These are phyloP conservation scores for Nematocida major DNA, from an alignment of 371 early-diverging fungal genomes.

Conservation along the genomic window DNA sequence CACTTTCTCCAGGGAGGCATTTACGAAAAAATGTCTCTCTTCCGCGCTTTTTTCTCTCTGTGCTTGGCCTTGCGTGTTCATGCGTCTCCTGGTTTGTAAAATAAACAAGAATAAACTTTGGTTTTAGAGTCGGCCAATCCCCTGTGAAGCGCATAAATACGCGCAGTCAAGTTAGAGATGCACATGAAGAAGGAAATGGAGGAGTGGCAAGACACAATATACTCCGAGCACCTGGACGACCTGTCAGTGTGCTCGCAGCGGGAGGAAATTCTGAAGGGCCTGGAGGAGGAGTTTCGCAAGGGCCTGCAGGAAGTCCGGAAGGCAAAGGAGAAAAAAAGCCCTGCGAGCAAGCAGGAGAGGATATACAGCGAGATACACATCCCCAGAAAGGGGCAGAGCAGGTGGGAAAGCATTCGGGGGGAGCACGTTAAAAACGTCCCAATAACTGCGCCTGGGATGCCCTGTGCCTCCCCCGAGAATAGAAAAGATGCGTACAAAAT, in stretches of 20 bases:
- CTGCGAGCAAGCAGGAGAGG: not conserved
- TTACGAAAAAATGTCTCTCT: conserved; percentile 49
- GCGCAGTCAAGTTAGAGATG: not conserved
- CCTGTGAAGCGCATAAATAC: not conserved
- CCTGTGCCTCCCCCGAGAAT: not conserved
- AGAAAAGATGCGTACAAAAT: conserved; percentile 24
- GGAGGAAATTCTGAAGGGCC: conserved; percentile 37
- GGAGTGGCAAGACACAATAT: not conserved
- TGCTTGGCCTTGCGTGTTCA: not conserved
- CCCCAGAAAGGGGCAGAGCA: not conserved
- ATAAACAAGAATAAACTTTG: conserved; percentile 44
- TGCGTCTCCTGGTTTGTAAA: conserved; percentile 12
- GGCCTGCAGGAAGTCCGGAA: conserved; percentile 26
- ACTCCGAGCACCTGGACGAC: not conserved
- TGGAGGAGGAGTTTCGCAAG: conserved; percentile 39
- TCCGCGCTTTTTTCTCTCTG: conserved; percentile 1
- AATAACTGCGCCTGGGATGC: not conserved
- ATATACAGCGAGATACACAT: not conserved
- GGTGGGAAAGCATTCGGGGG: conserved; percentile 23
- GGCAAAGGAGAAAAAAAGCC: not conserved
- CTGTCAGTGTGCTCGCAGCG: conserved; percentile 1
- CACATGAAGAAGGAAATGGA: not conserved
- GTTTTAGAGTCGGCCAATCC: conserved; percentile 7
- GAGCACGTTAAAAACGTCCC: not conserved
- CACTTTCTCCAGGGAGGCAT: not conserved